Evolutionary conservation across 257 asterid genomes (phyloP).

Genomic region (Echium plantagineum): DNA sequence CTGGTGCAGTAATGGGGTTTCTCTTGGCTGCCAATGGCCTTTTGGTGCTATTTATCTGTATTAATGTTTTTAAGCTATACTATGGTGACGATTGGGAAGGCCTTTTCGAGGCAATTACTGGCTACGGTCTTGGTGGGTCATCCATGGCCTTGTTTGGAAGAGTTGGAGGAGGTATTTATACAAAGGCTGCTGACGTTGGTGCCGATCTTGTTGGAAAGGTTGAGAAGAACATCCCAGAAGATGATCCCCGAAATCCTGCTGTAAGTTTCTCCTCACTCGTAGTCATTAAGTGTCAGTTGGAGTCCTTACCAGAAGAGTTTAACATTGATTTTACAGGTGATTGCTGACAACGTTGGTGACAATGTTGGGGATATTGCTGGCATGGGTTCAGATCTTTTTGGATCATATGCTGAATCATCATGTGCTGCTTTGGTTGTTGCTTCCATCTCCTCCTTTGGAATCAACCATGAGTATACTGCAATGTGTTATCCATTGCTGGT

Average conservation of each 20-base stretch:
- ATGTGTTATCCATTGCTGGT: slow-evolving; percentile 76
- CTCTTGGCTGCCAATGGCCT: slow-evolving; percentile 89
- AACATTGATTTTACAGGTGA: slow-evolving; percentile 44
- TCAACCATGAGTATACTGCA: slow-evolving; percentile 65
- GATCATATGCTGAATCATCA: slow-evolving; percentile 42
- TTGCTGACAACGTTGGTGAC: slow-evolving; percentile 93
- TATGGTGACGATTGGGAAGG: slow-evolving; percentile 94
- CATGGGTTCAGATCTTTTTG: slow-evolving; percentile 49
- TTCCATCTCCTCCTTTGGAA: slow-evolving; percentile 41
- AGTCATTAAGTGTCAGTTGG: not conserved
- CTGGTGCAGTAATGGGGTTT: slow-evolving; percentile 95
- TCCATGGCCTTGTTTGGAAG: slow-evolving; percentile 94
- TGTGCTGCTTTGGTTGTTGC: slow-evolving; percentile 48
- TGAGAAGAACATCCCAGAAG: slow-evolving; percentile 47
- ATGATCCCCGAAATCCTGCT: slow-evolving; percentile 46
- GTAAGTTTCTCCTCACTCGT: slow-evolving; percentile 19
- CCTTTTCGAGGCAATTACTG: slow-evolving; percentile 82
- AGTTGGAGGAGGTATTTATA: slow-evolving; percentile 93
- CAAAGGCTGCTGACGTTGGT: slow-evolving; percentile 55
- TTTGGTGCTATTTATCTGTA: slow-evolving; percentile 60
- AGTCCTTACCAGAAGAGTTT: not conserved
- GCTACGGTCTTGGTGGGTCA: slow-evolving; percentile 91
- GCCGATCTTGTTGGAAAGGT: slow-evolving; percentile 49
- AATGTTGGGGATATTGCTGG: slow-evolving; percentile 99
- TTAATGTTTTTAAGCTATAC: slow-evolving; percentile 72